Evolutionary conservation across 179 eudicot genomes (phyloP).

Genomic region (Sideroxylon spinosum): DNA sequence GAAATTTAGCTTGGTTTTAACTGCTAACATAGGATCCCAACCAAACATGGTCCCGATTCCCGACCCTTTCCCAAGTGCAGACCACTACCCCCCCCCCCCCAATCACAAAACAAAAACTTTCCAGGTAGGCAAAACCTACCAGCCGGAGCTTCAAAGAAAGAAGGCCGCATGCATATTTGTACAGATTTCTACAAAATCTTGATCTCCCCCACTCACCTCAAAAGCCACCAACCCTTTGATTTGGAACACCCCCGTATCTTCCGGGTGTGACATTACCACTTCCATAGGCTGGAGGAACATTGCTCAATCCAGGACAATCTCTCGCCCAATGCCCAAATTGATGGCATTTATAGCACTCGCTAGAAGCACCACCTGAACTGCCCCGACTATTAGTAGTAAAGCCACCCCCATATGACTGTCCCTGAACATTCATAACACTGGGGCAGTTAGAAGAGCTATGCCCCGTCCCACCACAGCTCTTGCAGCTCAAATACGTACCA

Average conservation of each 20-base stretch:
- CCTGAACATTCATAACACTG: slow-evolving; percentile 40
- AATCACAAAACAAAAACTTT: not conserved
- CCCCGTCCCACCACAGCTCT: slow-evolving; percentile 62
- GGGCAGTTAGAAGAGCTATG: slow-evolving; percentile 65
- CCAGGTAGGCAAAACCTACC: not conserved
- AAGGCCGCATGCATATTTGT: not conserved
- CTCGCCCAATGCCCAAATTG: slow-evolving; percentile 63
- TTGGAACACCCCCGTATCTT: slow-evolving; percentile 45
- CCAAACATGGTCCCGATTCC: not conserved
- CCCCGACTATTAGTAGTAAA: slow-evolving; percentile 27
- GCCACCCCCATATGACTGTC: slow-evolving; percentile 33
- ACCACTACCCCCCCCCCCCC: not conserved
- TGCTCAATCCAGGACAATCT: slow-evolving; percentile 50
- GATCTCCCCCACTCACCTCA: slow-evolving; percentile 9
- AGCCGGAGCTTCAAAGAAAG: not conserved
- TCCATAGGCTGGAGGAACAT: slow-evolving; percentile 61
- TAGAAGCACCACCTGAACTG: slow-evolving; percentile 24
- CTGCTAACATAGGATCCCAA: not conserved
- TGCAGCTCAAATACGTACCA: slow-evolving; percentile 40
- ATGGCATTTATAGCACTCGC: slow-evolving; percentile 60
- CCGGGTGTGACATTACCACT: slow-evolving; percentile 34
- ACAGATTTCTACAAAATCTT: slow-evolving; percentile 14
- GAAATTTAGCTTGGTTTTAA: not conserved
- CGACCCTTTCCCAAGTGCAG: not conserved
- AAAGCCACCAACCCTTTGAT: slow-evolving; percentile 57